Evolutionary conservation across 192 early-diverging fungal species (phyloP).

Genomic region (Entophlyctis luteolus): DNA sequence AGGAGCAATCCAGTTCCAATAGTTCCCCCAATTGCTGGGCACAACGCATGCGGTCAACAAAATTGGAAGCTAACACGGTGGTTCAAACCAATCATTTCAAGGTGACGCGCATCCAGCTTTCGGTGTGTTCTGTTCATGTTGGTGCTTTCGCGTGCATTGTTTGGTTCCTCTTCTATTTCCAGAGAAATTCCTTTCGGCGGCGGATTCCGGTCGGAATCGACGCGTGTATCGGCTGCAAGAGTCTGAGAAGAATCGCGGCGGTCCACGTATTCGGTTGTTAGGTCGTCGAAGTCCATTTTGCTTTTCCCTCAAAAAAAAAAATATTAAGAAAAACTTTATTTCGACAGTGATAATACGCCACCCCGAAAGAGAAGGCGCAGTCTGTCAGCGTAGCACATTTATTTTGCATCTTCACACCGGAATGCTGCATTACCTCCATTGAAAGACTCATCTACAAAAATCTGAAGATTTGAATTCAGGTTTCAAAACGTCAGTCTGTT

Average conservation of each 20-base stretch:
- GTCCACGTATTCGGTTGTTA: not conserved
- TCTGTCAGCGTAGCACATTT: no score
- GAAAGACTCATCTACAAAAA: no score
- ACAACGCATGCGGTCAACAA: not conserved
- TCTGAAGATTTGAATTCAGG: no score
- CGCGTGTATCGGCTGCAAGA: not conserved
- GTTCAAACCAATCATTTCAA: not conserved
- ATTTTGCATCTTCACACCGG: no score
- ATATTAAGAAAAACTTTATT: no score
- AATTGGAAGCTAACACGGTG: not conserved
- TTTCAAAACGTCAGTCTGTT: no score
- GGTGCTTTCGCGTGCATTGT: not conserved
- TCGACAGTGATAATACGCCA: no score
- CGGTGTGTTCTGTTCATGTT: not conserved
- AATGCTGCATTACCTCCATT: no score
- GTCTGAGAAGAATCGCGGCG: not conserved
- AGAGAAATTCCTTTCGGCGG: not conserved
- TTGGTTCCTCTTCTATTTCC: no score
- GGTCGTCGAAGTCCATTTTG: not conserved
- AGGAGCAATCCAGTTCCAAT: constrained; percentile 73
- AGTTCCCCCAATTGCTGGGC: constrained; percentile 14
- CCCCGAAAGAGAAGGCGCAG: no score
- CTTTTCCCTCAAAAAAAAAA: no score
- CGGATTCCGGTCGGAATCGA: not conserved
- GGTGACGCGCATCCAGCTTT: constrained; percentile 8